phyloP scores from a whole-genome alignment of 768 basidiomycete genomes.

The Candolleomyces eurysporus region DNA sequence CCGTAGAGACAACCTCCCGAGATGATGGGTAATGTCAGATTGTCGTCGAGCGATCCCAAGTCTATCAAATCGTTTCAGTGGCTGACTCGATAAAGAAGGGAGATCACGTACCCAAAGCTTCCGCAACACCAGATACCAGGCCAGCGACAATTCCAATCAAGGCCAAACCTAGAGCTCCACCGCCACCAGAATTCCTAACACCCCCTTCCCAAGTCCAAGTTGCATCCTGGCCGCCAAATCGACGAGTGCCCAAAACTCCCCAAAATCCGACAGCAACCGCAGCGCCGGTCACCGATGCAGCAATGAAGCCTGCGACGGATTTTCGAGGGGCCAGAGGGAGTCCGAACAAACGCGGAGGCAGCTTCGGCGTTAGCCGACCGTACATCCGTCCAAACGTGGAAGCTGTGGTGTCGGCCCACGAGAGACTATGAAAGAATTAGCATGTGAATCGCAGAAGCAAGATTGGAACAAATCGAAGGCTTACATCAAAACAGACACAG shows the following conservation, averaged over 20 bases:
- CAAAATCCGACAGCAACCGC: conserved; percentile 70
- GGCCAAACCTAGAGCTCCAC: conserved; percentile 50
- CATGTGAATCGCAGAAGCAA: neutral
- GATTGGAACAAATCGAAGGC: conserved; percentile 26
- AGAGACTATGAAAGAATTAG: conserved; percentile 53
- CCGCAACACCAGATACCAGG: conserved; percentile 79
- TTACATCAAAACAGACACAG: conserved; percentile 87
- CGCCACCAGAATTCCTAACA: conserved; percentile 29
- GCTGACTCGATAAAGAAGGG: conserved; percentile 3
- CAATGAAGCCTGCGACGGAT: conserved; percentile 80
- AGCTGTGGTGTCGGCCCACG: conserved; percentile 95
- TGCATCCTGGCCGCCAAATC: conserved; percentile 31
- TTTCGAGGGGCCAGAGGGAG: conserved; percentile 81
- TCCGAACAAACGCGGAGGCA: conserved; percentile 39
- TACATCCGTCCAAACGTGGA: conserved; percentile 89
- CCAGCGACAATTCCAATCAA: conserved; percentile 66
- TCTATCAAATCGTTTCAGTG: conserved; percentile 42
- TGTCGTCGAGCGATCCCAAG: conserved; percentile 83
- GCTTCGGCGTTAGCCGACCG: conserved; percentile 60
- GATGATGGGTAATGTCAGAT: conserved; percentile 85
- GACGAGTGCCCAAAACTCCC: conserved; percentile 55
- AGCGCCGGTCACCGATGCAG: conserved; percentile 72
- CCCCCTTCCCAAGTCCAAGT: conserved; percentile 61
- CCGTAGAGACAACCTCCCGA: conserved; percentile 63
- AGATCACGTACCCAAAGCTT: conserved; percentile 72